A percentile compares a stretch with the other conserved stretches of the same genome.
Evolutionary conservation across 768 basidiomycete genomes (phyloP).

Genomic region (Trametopsis cervina): DNA sequence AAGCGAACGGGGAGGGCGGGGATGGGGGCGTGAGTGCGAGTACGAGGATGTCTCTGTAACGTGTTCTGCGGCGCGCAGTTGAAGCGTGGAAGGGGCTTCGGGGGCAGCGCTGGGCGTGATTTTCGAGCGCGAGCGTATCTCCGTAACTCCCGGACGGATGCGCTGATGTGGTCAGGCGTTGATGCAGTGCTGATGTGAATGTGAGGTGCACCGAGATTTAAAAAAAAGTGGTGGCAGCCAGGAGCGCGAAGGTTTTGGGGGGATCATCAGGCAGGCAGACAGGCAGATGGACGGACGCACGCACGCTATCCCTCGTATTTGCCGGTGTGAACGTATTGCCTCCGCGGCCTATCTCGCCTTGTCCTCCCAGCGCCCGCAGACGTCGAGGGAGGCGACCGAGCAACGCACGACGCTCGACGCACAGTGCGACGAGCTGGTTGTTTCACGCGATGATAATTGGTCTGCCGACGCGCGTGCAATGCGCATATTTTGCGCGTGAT

Average conservation of each 20-base stretch:
- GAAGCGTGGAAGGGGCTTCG: constrained; percentile 3
- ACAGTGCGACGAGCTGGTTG: too few relatives aligned
- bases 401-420: too few relatives aligned
- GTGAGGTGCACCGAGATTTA: too few relatives aligned
- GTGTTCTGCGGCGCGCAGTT: not conserved
- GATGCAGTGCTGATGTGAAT: too few relatives aligned
- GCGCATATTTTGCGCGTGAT: constrained; percentile 2
- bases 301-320: constrained; percentile 10
- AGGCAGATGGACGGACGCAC: not conserved
- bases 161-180: too few relatives aligned
- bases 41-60: not conserved
- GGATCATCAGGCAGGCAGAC: not conserved
- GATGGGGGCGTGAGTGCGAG: too few relatives aligned
- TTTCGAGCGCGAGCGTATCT: too few relatives aligned
- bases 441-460: too few relatives aligned
- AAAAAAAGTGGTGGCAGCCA: too few relatives aligned
- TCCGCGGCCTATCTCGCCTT: not conserved
- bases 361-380: not conserved
- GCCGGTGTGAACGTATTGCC: constrained; percentile 3
- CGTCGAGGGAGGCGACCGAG: not conserved
- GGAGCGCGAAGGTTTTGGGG: constrained; percentile 10
- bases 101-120: too few relatives aligned
- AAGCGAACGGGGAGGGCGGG: not conserved
- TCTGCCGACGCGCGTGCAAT: not conserved
- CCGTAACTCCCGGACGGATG: too few relatives aligned